phyloP scores from a whole-genome alignment of 192 early-diverging fungal species.

The Obelidium mucronatum region DNA sequence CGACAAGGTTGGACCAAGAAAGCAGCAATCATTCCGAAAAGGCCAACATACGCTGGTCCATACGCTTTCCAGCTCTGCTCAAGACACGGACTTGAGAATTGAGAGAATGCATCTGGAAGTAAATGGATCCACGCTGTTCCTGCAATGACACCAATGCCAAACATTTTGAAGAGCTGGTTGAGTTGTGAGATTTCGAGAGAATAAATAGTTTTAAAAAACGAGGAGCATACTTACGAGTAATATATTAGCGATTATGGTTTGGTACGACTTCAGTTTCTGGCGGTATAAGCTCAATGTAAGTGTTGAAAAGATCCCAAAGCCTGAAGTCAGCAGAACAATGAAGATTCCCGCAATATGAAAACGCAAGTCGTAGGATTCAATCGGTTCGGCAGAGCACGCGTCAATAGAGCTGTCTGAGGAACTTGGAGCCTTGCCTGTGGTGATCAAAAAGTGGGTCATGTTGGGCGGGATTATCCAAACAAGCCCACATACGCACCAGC shows the following conservation, averaged over 20 bases:
- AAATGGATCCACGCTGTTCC: slow-evolving; percentile 58
- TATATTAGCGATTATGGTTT: background rate
- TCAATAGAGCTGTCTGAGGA: background rate
- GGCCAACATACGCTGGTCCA: slow-evolving; percentile 36
- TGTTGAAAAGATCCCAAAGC: slow-evolving; percentile 24
- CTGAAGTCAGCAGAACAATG: slow-evolving; percentile 25
- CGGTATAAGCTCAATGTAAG: background rate
- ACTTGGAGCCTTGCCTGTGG: background rate
- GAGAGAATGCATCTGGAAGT: slow-evolving; percentile 41
- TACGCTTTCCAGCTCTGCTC: slow-evolving; percentile 15
- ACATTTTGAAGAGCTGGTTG: slow-evolving; percentile 55
- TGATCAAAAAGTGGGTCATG: background rate
- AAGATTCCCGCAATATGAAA: slow-evolving; percentile 36
- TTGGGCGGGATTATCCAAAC: background rate
- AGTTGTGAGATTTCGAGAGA: too few species aligned
- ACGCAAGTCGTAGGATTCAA: slow-evolving; percentile 3
- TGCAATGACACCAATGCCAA: slow-evolving; percentile 58
- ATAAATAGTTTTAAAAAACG: background rate
- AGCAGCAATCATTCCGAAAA: slow-evolving; percentile 47
- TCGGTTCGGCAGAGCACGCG: background rate
- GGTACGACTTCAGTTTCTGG: background rate
- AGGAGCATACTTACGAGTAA: background rate
- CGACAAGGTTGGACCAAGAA: slow-evolving; percentile 46
- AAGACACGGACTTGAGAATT: slow-evolving; percentile 29
- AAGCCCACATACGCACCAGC: background rate